Evolutionary conservation across 257 asterid species (phyloP).

Genomic region (Solanum pennellii): DNA sequence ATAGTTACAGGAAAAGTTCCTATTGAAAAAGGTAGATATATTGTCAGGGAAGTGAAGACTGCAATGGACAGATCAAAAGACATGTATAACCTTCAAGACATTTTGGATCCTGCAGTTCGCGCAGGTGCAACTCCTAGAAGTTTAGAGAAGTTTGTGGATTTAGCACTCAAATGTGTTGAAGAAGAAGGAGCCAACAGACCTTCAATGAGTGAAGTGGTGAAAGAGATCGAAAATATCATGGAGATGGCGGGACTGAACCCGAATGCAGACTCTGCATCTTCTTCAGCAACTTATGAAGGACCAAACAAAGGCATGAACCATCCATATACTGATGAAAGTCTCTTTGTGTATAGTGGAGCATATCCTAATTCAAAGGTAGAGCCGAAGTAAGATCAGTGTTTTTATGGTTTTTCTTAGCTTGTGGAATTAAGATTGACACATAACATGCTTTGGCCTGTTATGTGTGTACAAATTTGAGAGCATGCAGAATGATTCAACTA

Average conservation of each 20-base stretch:
- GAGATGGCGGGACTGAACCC: slow-evolving; percentile 72
- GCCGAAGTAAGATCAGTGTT: slow-evolving; percentile 26
- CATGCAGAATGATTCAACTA: not conserved
- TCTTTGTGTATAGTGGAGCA: slow-evolving; percentile 43
- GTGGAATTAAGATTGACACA: not conserved
- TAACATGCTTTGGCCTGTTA: not conserved
- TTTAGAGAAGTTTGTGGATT: slow-evolving; percentile 54
- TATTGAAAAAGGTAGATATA: slow-evolving; percentile 62
- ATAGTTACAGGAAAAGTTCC: slow-evolving; percentile 60
- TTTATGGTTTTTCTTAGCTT: not conserved
- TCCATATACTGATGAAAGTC: slow-evolving; percentile 71
- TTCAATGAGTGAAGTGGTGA: slow-evolving; percentile 70
- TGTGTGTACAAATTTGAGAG: not conserved
- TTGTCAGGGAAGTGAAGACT: slow-evolving; percentile 57
- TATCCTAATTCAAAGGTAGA: slow-evolving; percentile 31
- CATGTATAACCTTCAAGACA: slow-evolving; percentile 46
- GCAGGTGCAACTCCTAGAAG: slow-evolving; percentile 34
- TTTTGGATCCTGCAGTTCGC: slow-evolving; percentile 62
- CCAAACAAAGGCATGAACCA: slow-evolving; percentile 28
- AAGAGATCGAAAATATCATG: slow-evolving; percentile 71
- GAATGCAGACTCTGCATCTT: slow-evolving; percentile 57
- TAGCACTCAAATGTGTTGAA: slow-evolving; percentile 59
- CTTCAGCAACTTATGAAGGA: slow-evolving; percentile 61
- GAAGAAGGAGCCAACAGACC: slow-evolving; percentile 54
- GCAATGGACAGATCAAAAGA: slow-evolving; percentile 50